phyloP scores from a whole-genome alignment of 1,284 basidiomycete genomes.

The Cryptococcus sp. region DNA sequence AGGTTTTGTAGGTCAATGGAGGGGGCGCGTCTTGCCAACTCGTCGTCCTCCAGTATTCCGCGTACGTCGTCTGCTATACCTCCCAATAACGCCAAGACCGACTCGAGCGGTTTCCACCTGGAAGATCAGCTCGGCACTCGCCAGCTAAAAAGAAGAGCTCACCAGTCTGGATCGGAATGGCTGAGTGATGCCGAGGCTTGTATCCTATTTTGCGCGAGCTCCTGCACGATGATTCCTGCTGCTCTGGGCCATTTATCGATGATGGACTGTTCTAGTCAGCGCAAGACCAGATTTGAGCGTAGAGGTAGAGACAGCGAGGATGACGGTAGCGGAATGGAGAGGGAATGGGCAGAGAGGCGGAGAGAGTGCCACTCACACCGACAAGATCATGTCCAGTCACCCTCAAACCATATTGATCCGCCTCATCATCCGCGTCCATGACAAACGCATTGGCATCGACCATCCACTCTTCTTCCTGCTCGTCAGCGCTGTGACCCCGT shows the following conservation, averaged over 20 bases:
- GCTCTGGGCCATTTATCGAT: conserved; percentile 61
- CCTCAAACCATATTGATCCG: conserved; percentile 71
- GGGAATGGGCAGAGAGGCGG: no score
- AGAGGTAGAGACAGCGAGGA: no score
- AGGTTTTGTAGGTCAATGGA: conserved; percentile 72
- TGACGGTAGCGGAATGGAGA: no score
- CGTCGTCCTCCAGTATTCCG: conserved; percentile 69
- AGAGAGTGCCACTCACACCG: no score
- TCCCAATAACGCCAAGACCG: conserved; percentile 74
- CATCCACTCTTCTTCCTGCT: conserved; percentile 83
- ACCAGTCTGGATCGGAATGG: conserved; percentile 43
- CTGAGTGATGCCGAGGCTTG: conserved; percentile 30
- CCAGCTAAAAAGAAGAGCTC: background rate
- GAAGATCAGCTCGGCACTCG: conserved; percentile 6
- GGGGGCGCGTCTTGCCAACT: conserved; percentile 54
- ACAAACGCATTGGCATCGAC: conserved; percentile 86
- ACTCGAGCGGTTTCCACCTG: conserved; percentile 88
- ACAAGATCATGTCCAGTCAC: conserved; percentile 79
- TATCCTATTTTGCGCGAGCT: conserved; percentile 52
- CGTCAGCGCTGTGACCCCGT: background rate
- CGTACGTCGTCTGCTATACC: conserved; percentile 71
- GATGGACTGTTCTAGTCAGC: conserved; percentile 54
- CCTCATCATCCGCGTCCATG: conserved; percentile 90
- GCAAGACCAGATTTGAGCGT: no score
- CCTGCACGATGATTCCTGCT: conserved; percentile 57